These are phyloP conservation scores for Penicillium vulpinum DNA, from an alignment of 2,329 filamentous ascomycete genomes.

Conservation along the genomic window DNA sequence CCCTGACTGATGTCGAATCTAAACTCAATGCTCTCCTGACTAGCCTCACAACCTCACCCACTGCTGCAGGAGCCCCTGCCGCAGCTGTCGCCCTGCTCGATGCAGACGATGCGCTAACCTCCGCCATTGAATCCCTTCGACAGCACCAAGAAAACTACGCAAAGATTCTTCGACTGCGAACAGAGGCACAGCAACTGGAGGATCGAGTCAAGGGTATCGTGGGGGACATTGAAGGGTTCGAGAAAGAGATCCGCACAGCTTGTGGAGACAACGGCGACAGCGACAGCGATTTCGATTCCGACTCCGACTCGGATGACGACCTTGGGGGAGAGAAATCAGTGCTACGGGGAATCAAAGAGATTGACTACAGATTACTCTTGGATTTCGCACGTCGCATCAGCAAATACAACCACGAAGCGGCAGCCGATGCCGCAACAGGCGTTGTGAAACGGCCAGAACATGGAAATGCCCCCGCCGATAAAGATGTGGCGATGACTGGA, in stretches of 20 bases:
- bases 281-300: constrained; percentile 32
- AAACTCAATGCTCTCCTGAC: constrained; percentile 45
- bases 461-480: constrained; percentile 17
- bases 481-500: constrained; percentile 39
- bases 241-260: constrained; percentile 40
- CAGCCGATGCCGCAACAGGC: constrained; percentile 43
- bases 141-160: constrained; percentile 48
- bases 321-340: constrained; percentile 3
- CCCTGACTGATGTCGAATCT: constrained; percentile 44
- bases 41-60: constrained; percentile 46
- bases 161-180: constrained; percentile 42
- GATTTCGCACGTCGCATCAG: constrained; percentile 50
- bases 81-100: constrained; percentile 43
- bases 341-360: constrained; percentile 32
- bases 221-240: constrained; percentile 39
- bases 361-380: constrained; percentile 47
- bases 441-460: constrained; percentile 20
- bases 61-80: constrained; percentile 44
- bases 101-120: constrained; percentile 44
- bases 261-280: constrained; percentile 37
- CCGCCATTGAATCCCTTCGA: constrained; percentile 45
- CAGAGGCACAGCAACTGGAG: constrained; percentile 43
- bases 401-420: constrained; percentile 49
- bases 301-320: constrained; percentile 25
- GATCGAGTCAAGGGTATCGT: constrained; percentile 45